These are phyloP conservation scores for Aureobasidium sp. DNA, from an alignment of 2,329 filamentous ascomycete genomes.

Conservation along the genomic window DNA sequence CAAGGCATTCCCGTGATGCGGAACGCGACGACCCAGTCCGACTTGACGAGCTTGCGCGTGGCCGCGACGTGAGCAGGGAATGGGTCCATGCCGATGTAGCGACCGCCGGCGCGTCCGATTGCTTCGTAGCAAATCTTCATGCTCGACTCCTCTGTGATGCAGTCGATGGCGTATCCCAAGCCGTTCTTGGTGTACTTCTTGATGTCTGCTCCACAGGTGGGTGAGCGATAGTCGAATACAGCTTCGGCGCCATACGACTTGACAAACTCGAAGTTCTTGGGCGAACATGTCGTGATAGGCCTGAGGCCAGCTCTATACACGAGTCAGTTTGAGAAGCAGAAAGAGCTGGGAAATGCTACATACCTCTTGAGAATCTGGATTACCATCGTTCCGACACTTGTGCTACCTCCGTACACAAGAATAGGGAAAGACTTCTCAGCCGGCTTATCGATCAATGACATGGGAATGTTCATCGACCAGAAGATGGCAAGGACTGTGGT, in stretches of 20 bases:
- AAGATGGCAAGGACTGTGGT: background rate
- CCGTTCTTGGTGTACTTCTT: constrained; percentile 32
- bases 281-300: constrained; percentile 42
- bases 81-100: constrained; percentile 34
- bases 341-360: background rate
- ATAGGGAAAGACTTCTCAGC: constrained; percentile 25
- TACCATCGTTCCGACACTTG: constrained; percentile 38
- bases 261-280: constrained; percentile 37
- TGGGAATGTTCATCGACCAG: constrained; percentile 1
- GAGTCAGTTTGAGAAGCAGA: background rate
- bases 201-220: constrained; percentile 30
- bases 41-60: constrained; percentile 5
- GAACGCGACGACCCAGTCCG: constrained; percentile 11
- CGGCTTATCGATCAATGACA: background rate
- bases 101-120: constrained; percentile 35
- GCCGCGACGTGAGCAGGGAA: constrained; percentile 20
- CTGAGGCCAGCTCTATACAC: constrained; percentile 30
- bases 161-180: constrained; percentile 39
- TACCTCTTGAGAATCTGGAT: constrained; percentile 38
- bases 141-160: constrained; percentile 29
- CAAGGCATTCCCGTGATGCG: constrained; percentile 5
- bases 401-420: constrained; percentile 42
- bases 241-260: constrained; percentile 37
- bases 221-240: constrained; percentile 40
- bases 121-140: constrained; percentile 15